These are phyloP conservation scores for Penicillium sp. DNA, from an alignment of 2,329 filamentous ascomycete species.

Conservation along the genomic window DNA sequence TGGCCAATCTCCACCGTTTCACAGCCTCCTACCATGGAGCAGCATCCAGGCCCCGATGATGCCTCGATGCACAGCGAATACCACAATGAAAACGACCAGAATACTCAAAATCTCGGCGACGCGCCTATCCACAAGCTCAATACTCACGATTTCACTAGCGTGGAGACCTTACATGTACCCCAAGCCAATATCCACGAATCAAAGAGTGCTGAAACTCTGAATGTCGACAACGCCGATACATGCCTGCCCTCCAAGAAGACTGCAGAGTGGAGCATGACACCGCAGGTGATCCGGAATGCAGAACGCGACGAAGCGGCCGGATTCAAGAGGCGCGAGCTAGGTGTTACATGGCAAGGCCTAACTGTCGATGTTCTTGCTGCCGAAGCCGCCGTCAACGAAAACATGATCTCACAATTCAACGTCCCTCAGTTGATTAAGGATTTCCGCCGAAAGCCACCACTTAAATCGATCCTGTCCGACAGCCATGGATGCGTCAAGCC, in stretches of 20 bases:
- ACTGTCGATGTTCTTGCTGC: constrained; percentile 10
- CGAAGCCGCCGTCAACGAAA: constrained; percentile 13
- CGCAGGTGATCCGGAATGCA: constrained; percentile 44
- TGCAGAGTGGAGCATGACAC: constrained; percentile 49
- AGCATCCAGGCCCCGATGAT: constrained; percentile 5
- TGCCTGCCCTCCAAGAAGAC: constrained; percentile 24
- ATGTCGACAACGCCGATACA: constrained; percentile 3
- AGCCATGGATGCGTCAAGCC: constrained; percentile 66
- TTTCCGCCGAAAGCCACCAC: constrained; percentile 7
- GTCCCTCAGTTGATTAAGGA: constrained; percentile 7
- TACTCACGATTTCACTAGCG: constrained; percentile 8
- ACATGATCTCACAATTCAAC: constrained; percentile 14
- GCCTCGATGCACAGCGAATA: constrained; percentile 5
- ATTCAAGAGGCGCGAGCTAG: constrained; percentile 7
- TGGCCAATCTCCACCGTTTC: constrained; percentile 3
- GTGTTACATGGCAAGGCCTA: constrained; percentile 8
- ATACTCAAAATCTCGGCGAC: neutral
- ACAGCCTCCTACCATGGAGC: constrained; percentile 9
- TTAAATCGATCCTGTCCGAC: constrained; percentile 58
- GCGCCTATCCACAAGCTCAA: constrained; percentile 2
- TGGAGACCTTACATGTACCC: constrained; percentile 16
- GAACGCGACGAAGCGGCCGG: constrained; percentile 11
- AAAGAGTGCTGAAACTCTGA: constrained; percentile 22
- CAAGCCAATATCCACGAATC: constrained; percentile 20
- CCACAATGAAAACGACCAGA: neutral